These are phyloP conservation scores for Aspergillus nomiae DNA, from an alignment of 2,329 filamentous ascomycete species.

Conservation along the genomic window DNA sequence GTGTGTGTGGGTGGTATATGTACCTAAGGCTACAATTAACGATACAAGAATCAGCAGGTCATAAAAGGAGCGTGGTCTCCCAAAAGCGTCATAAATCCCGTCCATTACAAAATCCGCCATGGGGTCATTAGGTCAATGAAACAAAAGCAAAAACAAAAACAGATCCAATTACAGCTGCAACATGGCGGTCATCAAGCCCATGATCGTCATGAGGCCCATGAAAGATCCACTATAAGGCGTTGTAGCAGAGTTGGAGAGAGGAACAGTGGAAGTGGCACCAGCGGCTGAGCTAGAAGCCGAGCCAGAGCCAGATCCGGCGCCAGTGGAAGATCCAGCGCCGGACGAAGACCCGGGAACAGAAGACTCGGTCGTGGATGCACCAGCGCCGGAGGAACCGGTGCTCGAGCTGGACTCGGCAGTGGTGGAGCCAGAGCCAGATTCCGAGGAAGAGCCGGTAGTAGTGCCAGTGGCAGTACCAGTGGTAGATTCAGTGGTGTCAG, in stretches of 20 bases:
- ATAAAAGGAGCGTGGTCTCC: slow-evolving; percentile 3
- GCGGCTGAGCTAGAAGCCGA: slow-evolving; percentile 14
- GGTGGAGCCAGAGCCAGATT: slow-evolving; percentile 16
- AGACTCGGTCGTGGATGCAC: slow-evolving; percentile 9
- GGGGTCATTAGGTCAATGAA: background rate
- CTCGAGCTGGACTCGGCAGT: slow-evolving; percentile 4
- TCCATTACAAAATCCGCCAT: background rate
- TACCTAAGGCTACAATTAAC: background rate
- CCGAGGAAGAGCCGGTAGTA: slow-evolving; percentile 11
- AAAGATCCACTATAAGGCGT: slow-evolving; percentile 25
- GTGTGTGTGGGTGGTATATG: background rate
- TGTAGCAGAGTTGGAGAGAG: slow-evolving; percentile 22
- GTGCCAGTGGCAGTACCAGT: slow-evolving; percentile 1
- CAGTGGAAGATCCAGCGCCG: background rate
- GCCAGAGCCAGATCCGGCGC: slow-evolving; percentile 11
- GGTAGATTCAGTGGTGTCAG: slow-evolving; percentile 3
- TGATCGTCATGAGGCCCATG: slow-evolving; percentile 18
- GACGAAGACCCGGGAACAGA: slow-evolving; percentile 10
- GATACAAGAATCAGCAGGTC: slow-evolving; percentile 1
- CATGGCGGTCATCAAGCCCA: slow-evolving; percentile 30
- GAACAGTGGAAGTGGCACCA: slow-evolving; percentile 19
- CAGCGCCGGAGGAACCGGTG: slow-evolving; percentile 1
- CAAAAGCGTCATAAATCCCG: background rate
- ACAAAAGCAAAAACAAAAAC: background rate
- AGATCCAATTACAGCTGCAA: slow-evolving; percentile 29